phyloP scores from a whole-genome alignment of 768 basidiomycete genomes.

The Macrolepiota dolichaula region DNA sequence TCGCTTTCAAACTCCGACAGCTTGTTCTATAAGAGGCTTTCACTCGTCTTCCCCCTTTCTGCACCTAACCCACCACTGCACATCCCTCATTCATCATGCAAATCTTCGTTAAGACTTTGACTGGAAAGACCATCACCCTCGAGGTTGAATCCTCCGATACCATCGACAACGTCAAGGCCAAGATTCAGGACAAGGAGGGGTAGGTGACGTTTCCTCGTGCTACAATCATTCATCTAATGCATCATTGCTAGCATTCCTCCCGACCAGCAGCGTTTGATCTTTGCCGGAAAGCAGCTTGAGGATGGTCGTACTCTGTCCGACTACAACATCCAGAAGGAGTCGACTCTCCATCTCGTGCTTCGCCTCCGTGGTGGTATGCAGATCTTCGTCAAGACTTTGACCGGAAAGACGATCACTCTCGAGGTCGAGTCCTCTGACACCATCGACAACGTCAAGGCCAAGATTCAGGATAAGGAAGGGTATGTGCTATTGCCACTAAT shows the following conservation, averaged over 20 bases:
- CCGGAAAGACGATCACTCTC: slow-evolving; percentile 90
- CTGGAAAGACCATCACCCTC: slow-evolving; percentile 89
- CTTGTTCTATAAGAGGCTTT: slow-evolving; percentile 23
- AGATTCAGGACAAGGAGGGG: slow-evolving; percentile 85
- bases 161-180: slow-evolving; percentile 76
- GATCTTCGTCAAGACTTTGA: slow-evolving; percentile 79
- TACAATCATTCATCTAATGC: not conserved
- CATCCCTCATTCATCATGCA: slow-evolving; percentile 31
- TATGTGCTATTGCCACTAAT: not conserved
- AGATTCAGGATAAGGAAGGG: slow-evolving; percentile 94
- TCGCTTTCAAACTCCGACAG: slow-evolving; percentile 36
- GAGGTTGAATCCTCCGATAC: slow-evolving; percentile 80
- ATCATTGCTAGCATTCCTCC: slow-evolving; percentile 57
- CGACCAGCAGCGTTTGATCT: slow-evolving; percentile 94
- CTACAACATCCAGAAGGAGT: slow-evolving; percentile 96
- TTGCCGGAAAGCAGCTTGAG: slow-evolving; percentile 93
- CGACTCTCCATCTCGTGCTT: slow-evolving; percentile 84
- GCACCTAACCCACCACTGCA: slow-evolving; percentile 12
- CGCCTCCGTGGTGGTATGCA: slow-evolving; percentile 93
- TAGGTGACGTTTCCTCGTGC: slow-evolving; percentile 16
- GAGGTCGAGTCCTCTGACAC: slow-evolving; percentile 87
- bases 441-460: slow-evolving; percentile 85
- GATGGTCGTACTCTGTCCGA: slow-evolving; percentile 89
- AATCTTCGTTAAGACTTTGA: slow-evolving; percentile 67
- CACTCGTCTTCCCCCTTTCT: slow-evolving; percentile 10